Evolutionary conservation across 306 rosid genomes (phyloP), one percentile per base, ranked within the genome.

Genomic region (Malus fusca): DNA sequence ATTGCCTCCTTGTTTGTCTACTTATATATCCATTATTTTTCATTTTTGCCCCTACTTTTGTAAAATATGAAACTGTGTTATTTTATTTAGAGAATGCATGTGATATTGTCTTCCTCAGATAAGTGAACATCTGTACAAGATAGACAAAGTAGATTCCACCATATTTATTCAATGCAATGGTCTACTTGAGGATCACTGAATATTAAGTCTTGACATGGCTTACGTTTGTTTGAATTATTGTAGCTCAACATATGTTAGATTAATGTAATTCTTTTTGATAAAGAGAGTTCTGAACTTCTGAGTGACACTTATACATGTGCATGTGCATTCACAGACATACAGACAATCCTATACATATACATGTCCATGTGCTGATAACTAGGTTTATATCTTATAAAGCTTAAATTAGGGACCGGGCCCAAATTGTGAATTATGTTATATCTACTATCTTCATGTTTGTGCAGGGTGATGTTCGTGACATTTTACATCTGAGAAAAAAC

Each of bases 401-500:
- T 64, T 75, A 21, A 69, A 28, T 69, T 55, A 4, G 26, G 68
- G 51, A 10, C 4, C 13, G 52, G 59, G 55, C 10, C 23, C 53
- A 18, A 51, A 59, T 22, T 18, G 44, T 42, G 44, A 43, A 62
- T 56, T 44, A 19, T 64, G 66, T 21, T 51, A 42, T 42, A 69
- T 75, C 48, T 74, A 12, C 22, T 62, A 60, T 78, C 64, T 68
- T 63, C 62, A 26, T 77, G 69, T 74, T 40, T 59, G 7, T 90
- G 79, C 87, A 94, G 98, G 85, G 88, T 81, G 97, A 92, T 70
- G 78, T 83, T 43, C 90, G 84, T 48, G 95, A 91, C 80, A 82
- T 84, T 75, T 86, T 92, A 77, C 82, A 76, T 73, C 77, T 90
- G 53, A 86, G 98, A 83, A 94, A 88, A 84, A 85, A 78, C 83